Base-by-base conservation (phyloP, 805 yeast genomes). In the Jamesozyma hellenica region DNA sequence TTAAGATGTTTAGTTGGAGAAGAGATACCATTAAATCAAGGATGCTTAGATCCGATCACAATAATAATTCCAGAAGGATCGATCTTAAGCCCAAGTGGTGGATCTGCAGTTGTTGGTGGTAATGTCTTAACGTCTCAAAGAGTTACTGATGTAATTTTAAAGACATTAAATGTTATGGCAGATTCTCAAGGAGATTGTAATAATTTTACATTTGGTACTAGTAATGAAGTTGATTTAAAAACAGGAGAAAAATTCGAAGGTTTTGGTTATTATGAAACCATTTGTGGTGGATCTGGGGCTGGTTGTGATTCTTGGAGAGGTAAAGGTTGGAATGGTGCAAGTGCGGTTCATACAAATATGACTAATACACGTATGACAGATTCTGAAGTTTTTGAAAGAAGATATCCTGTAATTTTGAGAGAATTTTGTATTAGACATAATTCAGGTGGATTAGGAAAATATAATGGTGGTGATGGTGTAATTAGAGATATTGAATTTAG, bases 111-210 rank as follows among this genome's bases (percentile, higher is more conserved):
- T 28, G 96, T 90, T 15, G 92, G 88, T 34, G 96, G 96, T 8
- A 90, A 90, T 58, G 97, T 90, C 7, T 82, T 88, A 63, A 90
- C 97, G 1, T 82, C 96, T 1, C 97, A 92, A 61, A 72, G 96
- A 50, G 77, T 92, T 35, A 87, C 95, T 0, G 96, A 88, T 61
- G 90, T 83, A 2, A 75, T 92, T 31, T 67, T 90, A 53, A 80
- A 79, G 51, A 92, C 97, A 0, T 87, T 92, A 58, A 71, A 74
- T 44, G 86, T 87, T 4, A 82, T 86, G 66, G 96, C 96, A 2
- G 96, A 87, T 48, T 87, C 96, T 1, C 97, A 90, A 63, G 96
- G 96, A 32, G 87, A 92, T 43, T 85, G 95, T 60, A 90, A 92
- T 62, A 92, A 90, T 62, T 75, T 90, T 50, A 88, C 96, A 0